Conservation (phyloP, 23 red algal genomes). For the Pyropia yezoensis region DNA sequence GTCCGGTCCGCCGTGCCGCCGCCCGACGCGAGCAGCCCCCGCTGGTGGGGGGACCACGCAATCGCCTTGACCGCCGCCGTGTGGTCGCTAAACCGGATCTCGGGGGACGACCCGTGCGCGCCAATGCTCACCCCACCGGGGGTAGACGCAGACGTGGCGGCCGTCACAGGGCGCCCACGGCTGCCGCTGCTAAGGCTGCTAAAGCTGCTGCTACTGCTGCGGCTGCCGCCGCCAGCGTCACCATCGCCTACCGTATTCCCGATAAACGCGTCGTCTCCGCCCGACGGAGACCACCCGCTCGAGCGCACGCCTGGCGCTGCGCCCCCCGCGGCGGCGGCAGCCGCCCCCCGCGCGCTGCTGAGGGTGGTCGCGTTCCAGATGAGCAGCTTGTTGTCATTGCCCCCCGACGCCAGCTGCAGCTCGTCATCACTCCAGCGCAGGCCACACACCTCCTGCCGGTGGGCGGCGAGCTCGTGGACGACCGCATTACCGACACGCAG, state of each 20-base stretch:
- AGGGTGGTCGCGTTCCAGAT: slow-evolving; percentile 43
- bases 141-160: neutral
- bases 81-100: slow-evolving; percentile 50
- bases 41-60: slow-evolving; percentile 92
- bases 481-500: slow-evolving; percentile 25
- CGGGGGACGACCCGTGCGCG: slow-evolving; percentile 5
- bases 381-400: slow-evolving; percentile 91
- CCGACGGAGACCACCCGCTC: too few species aligned
- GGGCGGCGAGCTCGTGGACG: slow-evolving; percentile 43
- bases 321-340: too few species aligned
- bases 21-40: slow-evolving; percentile 70
- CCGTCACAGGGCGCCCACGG: neutral
- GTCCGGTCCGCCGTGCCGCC: slow-evolving; percentile 85
- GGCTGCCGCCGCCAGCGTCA: neutral
- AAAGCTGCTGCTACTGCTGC: neutral
- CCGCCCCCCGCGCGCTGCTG: neutral
- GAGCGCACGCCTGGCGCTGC: too few species aligned
- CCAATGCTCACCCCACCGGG: slow-evolving; percentile 4
- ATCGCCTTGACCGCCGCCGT: slow-evolving; percentile 94
- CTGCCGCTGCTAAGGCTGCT: neutral
- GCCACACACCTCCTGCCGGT: slow-evolving; percentile 89
- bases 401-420: slow-evolving; percentile 79
- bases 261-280: too few species aligned
- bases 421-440: slow-evolving; percentile 82
- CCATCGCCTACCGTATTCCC: too few species aligned